Evolutionary conservation across 805 yeast genomes (phyloP).

Genomic region (Ogataea allantospora): DNA sequence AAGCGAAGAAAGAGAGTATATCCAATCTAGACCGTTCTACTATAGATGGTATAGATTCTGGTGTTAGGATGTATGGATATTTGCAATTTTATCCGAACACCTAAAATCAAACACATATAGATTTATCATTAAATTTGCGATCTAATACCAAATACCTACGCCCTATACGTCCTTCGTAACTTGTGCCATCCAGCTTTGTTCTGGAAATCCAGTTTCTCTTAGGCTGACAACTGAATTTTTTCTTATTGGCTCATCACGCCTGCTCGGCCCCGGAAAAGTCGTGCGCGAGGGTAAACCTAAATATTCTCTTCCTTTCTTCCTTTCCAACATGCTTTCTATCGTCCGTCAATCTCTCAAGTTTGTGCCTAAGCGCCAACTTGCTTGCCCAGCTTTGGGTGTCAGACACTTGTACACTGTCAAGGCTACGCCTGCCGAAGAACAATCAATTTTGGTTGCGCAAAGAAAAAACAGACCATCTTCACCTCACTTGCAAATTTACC

Average conservation of each 20-base stretch:
- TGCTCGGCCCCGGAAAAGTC: conserved; percentile 15
- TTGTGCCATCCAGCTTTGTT: too few relatives aligned
- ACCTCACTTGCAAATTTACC: conserved; percentile 86
- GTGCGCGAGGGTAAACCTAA: conserved; percentile 1
- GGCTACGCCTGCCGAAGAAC: conserved; percentile 62
- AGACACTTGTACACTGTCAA: conserved; percentile 41
- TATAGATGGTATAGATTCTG: conserved; percentile 52
- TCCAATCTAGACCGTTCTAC: conserved; percentile 44
- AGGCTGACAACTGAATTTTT: conserved; percentile 2
- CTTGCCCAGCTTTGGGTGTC: conserved; percentile 16
- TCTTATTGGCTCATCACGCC: conserved; percentile 5
- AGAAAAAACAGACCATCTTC: conserved; percentile 86
- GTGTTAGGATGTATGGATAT: conserved; percentile 36
- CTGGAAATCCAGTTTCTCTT: neutral
- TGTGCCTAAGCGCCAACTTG: conserved; percentile 8
- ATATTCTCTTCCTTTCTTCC: conserved; percentile 3
- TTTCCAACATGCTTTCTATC: conserved; percentile 15
- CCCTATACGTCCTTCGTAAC: too few relatives aligned
- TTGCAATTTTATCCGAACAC: neutral
- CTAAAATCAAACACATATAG: neutral
- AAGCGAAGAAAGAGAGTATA: conserved; percentile 50
- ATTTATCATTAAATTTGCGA: neutral
- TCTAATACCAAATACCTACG: neutral
- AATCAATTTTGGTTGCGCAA: conserved; percentile 71
- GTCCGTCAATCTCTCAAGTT: conserved; percentile 24